These are phyloP conservation scores for Streptanthus diversifolius DNA, from an alignment of 345 rosid genomes.

Conservation along the genomic window DNA sequence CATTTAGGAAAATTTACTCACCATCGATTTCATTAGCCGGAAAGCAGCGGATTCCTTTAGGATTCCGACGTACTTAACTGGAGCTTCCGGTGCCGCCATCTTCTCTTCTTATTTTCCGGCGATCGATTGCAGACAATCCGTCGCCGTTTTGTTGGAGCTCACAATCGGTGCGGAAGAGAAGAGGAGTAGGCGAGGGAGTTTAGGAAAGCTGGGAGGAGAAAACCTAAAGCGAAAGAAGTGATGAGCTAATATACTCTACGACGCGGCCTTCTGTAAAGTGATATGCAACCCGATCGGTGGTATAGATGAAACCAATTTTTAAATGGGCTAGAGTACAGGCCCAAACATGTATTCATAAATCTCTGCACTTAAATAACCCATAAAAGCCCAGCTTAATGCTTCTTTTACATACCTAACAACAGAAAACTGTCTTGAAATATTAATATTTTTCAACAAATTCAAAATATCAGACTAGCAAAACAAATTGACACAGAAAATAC, in stretches of 20 bases:
- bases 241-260: constrained; percentile 19
- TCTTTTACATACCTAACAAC: not conserved
- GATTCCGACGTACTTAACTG: constrained; percentile 81
- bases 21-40: constrained; percentile 98
- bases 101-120: constrained; percentile 24
- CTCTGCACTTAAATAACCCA: not conserved
- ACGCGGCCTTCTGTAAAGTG: constrained; percentile 1
- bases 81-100: constrained; percentile 95
- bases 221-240: constrained; percentile 32
- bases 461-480: too few species aligned
- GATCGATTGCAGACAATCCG: constrained; percentile 27
- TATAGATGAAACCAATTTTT: not conserved
- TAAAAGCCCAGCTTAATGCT: constrained; percentile 2
- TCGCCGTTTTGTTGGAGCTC: constrained; percentile 34
- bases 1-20: not conserved
- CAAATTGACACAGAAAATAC: too few species aligned
- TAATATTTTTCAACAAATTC: not conserved
- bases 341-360: not conserved
- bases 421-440: not conserved
- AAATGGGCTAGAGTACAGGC: not conserved
- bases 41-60: constrained; percentile 78
- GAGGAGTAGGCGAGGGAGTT: constrained; percentile 32
- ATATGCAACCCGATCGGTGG: not conserved
- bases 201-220: not conserved
- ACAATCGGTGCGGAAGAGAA: constrained; percentile 14